phyloP scores from a whole-genome alignment of 129 eudicot species.

The Flaveria sonorensis region DNA sequence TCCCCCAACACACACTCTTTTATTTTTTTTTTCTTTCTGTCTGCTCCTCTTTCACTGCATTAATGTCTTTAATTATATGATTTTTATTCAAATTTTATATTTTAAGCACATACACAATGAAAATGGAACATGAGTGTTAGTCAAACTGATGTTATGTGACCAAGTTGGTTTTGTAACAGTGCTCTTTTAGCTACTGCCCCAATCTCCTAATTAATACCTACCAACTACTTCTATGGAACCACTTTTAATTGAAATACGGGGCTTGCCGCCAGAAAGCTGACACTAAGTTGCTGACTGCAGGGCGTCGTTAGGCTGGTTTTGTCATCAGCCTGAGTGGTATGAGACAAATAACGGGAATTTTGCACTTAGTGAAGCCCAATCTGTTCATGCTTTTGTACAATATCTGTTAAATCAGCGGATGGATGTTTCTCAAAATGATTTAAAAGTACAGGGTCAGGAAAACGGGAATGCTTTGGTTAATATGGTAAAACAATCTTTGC shows the following conservation, averaged over 20 bases:
- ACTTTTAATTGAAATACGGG: not conserved
- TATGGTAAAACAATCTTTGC: constrained; percentile 48
- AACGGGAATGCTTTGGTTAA: constrained; percentile 62
- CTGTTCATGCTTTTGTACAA: constrained; percentile 78
- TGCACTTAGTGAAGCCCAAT: constrained; percentile 86
- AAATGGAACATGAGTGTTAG: not conserved
- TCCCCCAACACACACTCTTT: not conserved
- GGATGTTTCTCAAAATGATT: constrained; percentile 65
- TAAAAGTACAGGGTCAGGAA: constrained; percentile 62
- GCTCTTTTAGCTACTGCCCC: not conserved
- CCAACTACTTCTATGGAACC: constrained; percentile 5
- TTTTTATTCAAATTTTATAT: not conserved
- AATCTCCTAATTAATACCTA: not conserved
- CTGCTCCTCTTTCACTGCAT: not conserved
- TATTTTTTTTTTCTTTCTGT: not conserved
- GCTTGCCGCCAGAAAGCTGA: constrained; percentile 13
- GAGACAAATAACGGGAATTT: constrained; percentile 71
- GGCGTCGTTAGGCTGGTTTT: constrained; percentile 96
- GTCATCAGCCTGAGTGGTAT: constrained; percentile 89
- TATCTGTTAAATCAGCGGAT: constrained; percentile 63
- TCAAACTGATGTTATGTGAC: not conserved
- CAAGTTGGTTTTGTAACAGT: constrained; percentile 3
- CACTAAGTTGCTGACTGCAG: constrained; percentile 40
- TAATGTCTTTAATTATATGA: not conserved
- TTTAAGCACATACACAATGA: not conserved